phyloP scores from a whole-genome alignment of 2,329 filamentous ascomycete species.

The Mycocentrospora acerina region DNA sequence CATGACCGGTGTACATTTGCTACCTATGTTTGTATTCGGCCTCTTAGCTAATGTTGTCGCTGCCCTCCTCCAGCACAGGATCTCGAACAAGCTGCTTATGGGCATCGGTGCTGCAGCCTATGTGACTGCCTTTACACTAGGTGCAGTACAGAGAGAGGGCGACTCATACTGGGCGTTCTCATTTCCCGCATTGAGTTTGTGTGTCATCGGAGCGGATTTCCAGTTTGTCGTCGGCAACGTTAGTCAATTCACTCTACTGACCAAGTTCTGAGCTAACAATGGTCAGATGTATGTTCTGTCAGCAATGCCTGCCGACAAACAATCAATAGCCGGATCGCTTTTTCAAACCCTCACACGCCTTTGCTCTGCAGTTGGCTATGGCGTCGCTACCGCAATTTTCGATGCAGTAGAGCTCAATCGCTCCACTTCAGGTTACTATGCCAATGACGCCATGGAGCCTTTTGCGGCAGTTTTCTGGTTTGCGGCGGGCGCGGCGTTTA shows the following conservation, averaged over 20 bases:
- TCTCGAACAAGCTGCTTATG: slow-evolving; percentile 67
- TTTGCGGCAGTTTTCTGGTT: slow-evolving; percentile 57
- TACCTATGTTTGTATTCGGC: slow-evolving; percentile 66
- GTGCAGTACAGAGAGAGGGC: slow-evolving; percentile 57
- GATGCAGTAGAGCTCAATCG: slow-evolving; percentile 45
- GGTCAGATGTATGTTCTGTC: slow-evolving; percentile 69
- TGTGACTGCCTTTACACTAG: slow-evolving; percentile 52
- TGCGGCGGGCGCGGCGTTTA: slow-evolving; percentile 46
- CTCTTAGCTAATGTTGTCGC: slow-evolving; percentile 65
- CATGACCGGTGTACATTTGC: slow-evolving; percentile 61
- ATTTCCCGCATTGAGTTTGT: slow-evolving; percentile 62
- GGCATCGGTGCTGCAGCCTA: slow-evolving; percentile 52
- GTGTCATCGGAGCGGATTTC: slow-evolving; percentile 67
- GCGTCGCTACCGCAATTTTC: slow-evolving; percentile 63
- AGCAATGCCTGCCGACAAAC: slow-evolving; percentile 61
- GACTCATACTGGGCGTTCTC: slow-evolving; percentile 66
- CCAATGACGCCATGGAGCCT: slow-evolving; percentile 49
- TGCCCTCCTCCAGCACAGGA: slow-evolving; percentile 61
- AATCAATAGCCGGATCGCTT: slow-evolving; percentile 67
- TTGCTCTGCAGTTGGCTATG: slow-evolving; percentile 60
- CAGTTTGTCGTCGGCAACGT: slow-evolving; percentile 71
- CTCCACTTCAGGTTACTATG: slow-evolving; percentile 43
- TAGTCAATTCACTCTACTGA: slow-evolving; percentile 23
- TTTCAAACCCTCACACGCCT: slow-evolving; percentile 67
- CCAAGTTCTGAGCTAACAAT: slow-evolving; percentile 3